These are phyloP conservation scores for Limonomyces culmigenus DNA, from an alignment of 1,284 basidiomycete genomes.

Conservation along the genomic window DNA sequence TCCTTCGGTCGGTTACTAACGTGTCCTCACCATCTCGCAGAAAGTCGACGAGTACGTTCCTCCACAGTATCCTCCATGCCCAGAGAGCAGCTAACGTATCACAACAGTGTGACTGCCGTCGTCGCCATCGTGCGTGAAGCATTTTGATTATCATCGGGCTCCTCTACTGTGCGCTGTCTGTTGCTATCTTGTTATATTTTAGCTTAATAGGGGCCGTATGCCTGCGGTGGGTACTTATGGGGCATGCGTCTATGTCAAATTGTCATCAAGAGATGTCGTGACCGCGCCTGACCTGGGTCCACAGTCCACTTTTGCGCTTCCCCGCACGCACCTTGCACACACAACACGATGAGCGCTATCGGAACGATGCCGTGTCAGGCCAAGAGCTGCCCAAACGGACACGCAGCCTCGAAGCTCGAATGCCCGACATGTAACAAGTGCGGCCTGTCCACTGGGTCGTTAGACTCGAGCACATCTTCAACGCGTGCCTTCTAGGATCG, in stretches of 20 bases:
- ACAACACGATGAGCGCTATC: constrained; percentile 14
- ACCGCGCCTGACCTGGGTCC: too few species aligned
- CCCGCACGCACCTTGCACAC: too few species aligned
- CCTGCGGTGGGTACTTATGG: too few species aligned
- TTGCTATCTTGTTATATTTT: too few species aligned
- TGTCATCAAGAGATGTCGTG: too few species aligned
- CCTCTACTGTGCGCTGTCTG: too few species aligned
- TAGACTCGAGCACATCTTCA: constrained; percentile 3
- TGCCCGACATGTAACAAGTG: constrained; percentile 76
- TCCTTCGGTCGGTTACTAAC: constrained; percentile 5
- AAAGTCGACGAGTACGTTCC: constrained; percentile 47
- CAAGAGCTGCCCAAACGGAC: constrained; percentile 49
- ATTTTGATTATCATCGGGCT: too few species aligned
- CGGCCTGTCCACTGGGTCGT: constrained; percentile 10
- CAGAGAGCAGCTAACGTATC: constrained; percentile 2
- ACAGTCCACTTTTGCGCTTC: too few species aligned
- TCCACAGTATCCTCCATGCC: constrained; percentile 4
- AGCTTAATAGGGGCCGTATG: too few species aligned
- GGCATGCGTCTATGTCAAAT: too few species aligned
- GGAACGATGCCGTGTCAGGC: constrained; percentile 43
- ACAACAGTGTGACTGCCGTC: constrained; percentile 36
- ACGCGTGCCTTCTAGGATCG: constrained; percentile 33
- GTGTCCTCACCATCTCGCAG: constrained; percentile 15
- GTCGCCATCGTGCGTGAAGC: constrained; percentile 45
- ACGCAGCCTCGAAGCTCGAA: constrained; percentile 60